Evolutionary conservation across 2,329 filamentous ascomycete genomes (phyloP), one percentile per base, ranked within the genome.

Genomic region (Pseudodiploospora longispora): DNA sequence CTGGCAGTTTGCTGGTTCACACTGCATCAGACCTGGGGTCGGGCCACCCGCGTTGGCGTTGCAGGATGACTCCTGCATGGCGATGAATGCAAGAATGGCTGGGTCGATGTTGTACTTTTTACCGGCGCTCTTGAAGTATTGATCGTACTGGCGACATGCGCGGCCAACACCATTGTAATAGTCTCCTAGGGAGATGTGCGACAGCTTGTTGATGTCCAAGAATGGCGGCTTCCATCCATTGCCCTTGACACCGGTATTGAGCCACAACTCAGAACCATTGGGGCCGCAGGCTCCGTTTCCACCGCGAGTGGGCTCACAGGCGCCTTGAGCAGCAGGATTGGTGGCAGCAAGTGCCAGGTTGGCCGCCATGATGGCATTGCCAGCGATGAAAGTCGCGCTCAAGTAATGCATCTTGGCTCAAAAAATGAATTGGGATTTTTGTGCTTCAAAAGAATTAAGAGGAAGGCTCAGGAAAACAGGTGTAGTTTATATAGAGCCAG

Each of bases 1-100:
- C 10, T 58, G 62, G 50, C 62, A 65, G 49, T 64, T 64, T 19
- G 19, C 19, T 37, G 60, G 59, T n/a, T 54, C 56, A 19, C 63
- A 62, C 48, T 63, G 61, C 59, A 63, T 64, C 27, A 64, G 49
- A 5, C 63, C 61, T 1, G 61, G 61, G 5, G 61, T 64, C 3
- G 56, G 54, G 0, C 57, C 58, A n/a, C 59, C 59, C 2, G 54
- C 59, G 39, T 60, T 48, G 29, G 60, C 58, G 42, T 62, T 60
- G 55, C 61, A 65, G 12, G 55, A 60, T 6, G 59, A 62, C 49
- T 64, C 62, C 43, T 63, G 62, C 58, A 62, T 61, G 28, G 62
- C 60, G 40, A 64, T 55, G 42, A 63, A 59, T 37, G 62, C 61
- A 2, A 63, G 53, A 38, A 63, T 55, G 12, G 59, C 61, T 4